These are phyloP conservation scores for Didymella segeticola DNA, from an alignment of 2,329 filamentous ascomycete species.

Conservation along the genomic window DNA sequence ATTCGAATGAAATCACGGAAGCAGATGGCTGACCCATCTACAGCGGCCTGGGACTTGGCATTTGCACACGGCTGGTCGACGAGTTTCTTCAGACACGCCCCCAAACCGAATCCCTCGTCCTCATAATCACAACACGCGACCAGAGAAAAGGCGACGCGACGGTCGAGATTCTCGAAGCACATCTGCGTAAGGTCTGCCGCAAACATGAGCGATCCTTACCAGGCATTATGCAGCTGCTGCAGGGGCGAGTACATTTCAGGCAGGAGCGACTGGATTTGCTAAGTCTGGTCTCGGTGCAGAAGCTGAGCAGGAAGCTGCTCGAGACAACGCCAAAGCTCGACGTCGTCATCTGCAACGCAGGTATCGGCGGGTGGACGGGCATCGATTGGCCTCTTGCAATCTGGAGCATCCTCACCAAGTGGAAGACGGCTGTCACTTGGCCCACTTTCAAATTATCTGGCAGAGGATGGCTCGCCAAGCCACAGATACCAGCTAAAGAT, in stretches of 20 bases:
- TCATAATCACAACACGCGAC: constrained; percentile 85
- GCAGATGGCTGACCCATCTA: constrained; percentile 35
- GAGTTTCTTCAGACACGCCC: constrained; percentile 79
- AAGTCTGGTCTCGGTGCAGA: constrained; percentile 62
- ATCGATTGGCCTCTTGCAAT: constrained; percentile 71
- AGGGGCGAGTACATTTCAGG: constrained; percentile 57
- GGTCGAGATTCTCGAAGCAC: constrained; percentile 65
- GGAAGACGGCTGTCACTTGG: constrained; percentile 74
- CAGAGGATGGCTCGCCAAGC: constrained; percentile 61
- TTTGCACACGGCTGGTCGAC: constrained; percentile 84
- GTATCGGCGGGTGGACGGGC: constrained; percentile 85
- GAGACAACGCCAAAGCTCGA: constrained; percentile 75
- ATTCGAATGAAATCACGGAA: fast-evolving
- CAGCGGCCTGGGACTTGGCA: constrained; percentile 87
- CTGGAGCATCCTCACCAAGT: constrained; percentile 65
- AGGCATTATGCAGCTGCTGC: constrained; percentile 50
- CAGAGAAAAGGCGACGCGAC: constrained; percentile 76
- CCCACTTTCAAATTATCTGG: constrained; percentile 76
- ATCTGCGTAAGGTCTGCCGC: constrained; percentile 61
- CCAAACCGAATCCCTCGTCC: constrained; percentile 71
- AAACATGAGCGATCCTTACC: constrained; percentile 46
- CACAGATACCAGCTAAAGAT: constrained; percentile 55
- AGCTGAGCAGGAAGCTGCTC: constrained; percentile 59
- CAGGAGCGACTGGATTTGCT: constrained; percentile 66
- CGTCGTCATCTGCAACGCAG: constrained; percentile 83